Base-by-base conservation (phyloP, 345 rosid species). In the Eucalyptus leucophloia region DNA sequence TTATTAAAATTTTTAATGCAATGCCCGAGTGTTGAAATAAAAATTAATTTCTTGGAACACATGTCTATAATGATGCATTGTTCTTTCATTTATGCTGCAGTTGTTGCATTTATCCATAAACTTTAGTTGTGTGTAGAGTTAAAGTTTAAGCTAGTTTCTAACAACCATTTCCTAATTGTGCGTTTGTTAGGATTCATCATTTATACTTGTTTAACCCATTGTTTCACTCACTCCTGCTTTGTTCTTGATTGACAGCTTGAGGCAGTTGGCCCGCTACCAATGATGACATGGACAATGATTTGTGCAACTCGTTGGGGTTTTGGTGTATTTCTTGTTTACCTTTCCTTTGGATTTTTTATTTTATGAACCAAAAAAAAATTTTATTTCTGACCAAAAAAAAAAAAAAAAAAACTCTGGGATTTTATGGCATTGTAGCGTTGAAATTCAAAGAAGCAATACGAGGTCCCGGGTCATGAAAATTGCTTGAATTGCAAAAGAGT, bases 1-100 rank as follows among this genome's bases (percentile, higher is more conserved):
- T 56, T 5, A 24, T 24, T 56, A 0, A 1, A 10, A 56, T 24
- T 56, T 56, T 56, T 0, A 9, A 24, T 4, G 62, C 12, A 0
- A 56, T 24, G 28, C 5, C 30, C 6, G 6, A 17, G 28, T 2
- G 62, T 56, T 24, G 30, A 56, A 56, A 24, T 56, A 56, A 56
- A 56, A 24, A 24, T 56, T 24, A 56, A 56, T 56, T 24, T 56
- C 69, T 62, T 62, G 34, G 8, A 62, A 62, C 34, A 62, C 34
- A 6, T 28, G 16, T 30, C 4, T 62, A 28, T 30, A 13, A 30
- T 16, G 77, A 17, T n/a, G 19, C 40, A n/a, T n/a, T 15, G 40
- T n/a, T n/a, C 77, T n/a, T 62, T 65, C 21, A 7, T 8, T n/a
- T 65, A 4, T 65, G 77, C 0, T n/a, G 40, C 40, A 1, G 1